A percentile compares a stretch with the other conserved stretches of the same genome.
Evolutionary conservation across 2,329 filamentous ascomycete species (phyloP).

Genomic region (Verruconis gallopava): DNA sequence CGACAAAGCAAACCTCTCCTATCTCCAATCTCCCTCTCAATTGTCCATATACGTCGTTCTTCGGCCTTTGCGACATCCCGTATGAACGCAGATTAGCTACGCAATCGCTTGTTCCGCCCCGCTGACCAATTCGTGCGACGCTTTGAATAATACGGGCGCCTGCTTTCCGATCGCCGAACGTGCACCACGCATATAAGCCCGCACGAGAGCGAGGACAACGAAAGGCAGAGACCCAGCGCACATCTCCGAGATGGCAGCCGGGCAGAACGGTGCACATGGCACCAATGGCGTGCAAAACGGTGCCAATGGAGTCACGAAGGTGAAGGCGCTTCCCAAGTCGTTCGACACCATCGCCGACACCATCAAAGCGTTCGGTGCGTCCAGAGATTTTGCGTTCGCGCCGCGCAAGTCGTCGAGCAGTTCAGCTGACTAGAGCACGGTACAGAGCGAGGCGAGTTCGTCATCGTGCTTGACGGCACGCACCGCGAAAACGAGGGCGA

Average conservation of each 20-base stretch:
- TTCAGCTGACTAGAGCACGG: slow-evolving; percentile 11
- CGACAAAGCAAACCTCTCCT: no score
- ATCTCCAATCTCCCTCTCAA: no score
- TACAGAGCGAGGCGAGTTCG: slow-evolving; percentile 59
- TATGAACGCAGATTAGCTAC: no score
- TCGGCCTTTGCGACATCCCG: no score
- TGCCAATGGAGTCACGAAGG: slow-evolving; percentile 6
- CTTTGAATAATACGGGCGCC: neutral
- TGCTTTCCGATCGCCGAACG: neutral
- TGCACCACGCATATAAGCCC: neutral
- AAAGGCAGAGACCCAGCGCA: neutral
- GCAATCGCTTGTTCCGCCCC: neutral
- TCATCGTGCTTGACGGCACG: slow-evolving; percentile 87
- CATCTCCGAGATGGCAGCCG: neutral
- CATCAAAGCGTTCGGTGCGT: slow-evolving; percentile 10
- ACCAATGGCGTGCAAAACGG: slow-evolving; percentile 1
- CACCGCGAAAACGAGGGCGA: slow-evolving; percentile 96
- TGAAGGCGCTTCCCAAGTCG: slow-evolving; percentile 6
- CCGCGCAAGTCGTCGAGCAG: neutral
- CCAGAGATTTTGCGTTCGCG: neutral
- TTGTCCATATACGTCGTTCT: no score
- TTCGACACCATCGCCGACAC: slow-evolving; percentile 12
- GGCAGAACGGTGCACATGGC: neutral
- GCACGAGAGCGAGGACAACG: neutral
- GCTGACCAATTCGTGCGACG: neutral